Evolutionary conservation across 2,329 filamentous ascomycete genomes (phyloP).

Genomic region (Xylariaceae sp.): DNA sequence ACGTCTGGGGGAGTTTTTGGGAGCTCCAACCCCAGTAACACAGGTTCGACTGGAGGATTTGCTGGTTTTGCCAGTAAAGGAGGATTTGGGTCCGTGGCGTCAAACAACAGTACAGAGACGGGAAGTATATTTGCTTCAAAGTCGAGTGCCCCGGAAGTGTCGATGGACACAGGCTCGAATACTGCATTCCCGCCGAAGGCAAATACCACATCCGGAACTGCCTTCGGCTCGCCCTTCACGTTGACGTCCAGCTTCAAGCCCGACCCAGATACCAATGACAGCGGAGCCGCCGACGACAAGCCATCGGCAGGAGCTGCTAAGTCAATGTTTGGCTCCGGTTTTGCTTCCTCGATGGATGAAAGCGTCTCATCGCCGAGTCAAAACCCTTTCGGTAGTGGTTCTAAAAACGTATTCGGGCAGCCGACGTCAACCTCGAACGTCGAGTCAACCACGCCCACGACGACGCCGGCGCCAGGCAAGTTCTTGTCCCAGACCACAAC

Average conservation of each 20-base stretch:
- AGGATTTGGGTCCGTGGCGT: conserved; percentile 45
- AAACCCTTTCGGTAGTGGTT: conserved; percentile 18
- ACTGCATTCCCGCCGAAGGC: conserved; percentile 34
- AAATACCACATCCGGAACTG: conserved; percentile 19
- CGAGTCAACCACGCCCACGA: conserved; percentile 41
- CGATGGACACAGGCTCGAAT: conserved; percentile 25
- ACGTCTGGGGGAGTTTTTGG: conserved; percentile 12
- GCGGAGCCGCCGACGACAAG: conserved; percentile 30
- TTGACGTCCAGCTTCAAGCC: conserved; percentile 60
- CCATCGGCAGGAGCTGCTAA: conserved; percentile 30
- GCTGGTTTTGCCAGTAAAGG: conserved; percentile 45
- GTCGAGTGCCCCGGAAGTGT: conserved; percentile 19
- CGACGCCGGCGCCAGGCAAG: conserved; percentile 42
- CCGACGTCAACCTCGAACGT: conserved; percentile 9
- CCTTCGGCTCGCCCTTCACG: conserved; percentile 55
- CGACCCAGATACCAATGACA: conserved; percentile 54
- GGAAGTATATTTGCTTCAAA: conserved; percentile 35
- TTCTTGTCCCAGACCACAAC: conserved; percentile 33
- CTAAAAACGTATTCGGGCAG: conserved; percentile 15
- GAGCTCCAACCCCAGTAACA: conserved; percentile 6
- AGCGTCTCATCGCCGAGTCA: conserved; percentile 28
- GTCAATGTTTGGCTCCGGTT: conserved; percentile 53
- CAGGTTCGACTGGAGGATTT: conserved; percentile 19
- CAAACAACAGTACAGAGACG: conserved; percentile 24
- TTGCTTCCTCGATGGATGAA: conserved; percentile 51